Evolutionary conservation across 768 basidiomycete species (phyloP).

Genomic region (Leucogyrophana mollusca): DNA sequence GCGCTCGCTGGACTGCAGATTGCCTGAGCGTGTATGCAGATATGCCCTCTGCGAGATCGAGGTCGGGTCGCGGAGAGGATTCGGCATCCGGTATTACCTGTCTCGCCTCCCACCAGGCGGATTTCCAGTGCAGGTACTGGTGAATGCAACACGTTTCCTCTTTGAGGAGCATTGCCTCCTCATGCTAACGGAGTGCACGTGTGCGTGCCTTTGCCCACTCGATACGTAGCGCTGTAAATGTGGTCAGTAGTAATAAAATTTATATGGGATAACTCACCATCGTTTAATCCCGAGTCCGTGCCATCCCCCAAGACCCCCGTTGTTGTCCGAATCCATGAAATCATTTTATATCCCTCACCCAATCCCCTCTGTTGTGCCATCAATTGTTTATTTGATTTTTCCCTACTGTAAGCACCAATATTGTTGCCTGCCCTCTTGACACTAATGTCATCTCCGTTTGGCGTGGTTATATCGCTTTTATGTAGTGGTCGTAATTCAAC

Average conservation of each 20-base stretch:
- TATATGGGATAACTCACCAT: slow-evolving; percentile 2
- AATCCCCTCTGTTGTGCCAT: background rate
- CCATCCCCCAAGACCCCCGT: background rate
- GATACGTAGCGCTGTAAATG: slow-evolving; percentile 11
- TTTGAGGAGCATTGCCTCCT: slow-evolving; percentile 19
- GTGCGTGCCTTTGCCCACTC: slow-evolving; percentile 26
- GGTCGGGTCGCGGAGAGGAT: background rate
- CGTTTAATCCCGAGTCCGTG: slow-evolving; percentile 1
- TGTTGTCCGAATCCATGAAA: slow-evolving; percentile 26
- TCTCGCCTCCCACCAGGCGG: no score
- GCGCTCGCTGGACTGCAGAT: background rate
- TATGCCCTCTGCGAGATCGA: slow-evolving; percentile 1
- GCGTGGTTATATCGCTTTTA: no score
- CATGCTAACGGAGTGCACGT: slow-evolving; percentile 20
- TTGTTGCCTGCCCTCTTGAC: no score
- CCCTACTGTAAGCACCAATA: no score
- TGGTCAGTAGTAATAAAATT: background rate
- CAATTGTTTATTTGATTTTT: no score
- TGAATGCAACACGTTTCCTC: slow-evolving; percentile 28
- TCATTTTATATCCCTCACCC: slow-evolving; percentile 10
- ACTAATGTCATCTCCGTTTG: no score
- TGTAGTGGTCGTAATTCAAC: no score
- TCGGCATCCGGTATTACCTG: no score
- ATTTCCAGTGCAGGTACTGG: slow-evolving; percentile 17
- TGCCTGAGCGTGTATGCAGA: slow-evolving; percentile 9